A percentile compares a stretch with the other conserved stretches of the same genome.
Evolutionary conservation across 768 basidiomycete genomes (phyloP).

Genomic region (Leucocoprinus sp.): DNA sequence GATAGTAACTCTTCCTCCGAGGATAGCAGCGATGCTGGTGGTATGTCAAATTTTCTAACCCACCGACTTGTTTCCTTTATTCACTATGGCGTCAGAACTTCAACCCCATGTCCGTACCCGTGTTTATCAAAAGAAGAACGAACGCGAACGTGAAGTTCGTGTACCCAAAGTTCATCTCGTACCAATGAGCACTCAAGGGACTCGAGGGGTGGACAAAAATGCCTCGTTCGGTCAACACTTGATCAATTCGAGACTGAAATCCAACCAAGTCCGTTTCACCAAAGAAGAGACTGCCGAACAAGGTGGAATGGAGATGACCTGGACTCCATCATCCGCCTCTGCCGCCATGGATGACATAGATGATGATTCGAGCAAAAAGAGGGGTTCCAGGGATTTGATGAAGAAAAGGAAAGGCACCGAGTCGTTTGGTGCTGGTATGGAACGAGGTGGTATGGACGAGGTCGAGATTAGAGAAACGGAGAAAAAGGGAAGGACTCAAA

Average conservation of each 20-base stretch:
- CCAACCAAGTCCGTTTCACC: slow-evolving; percentile 15
- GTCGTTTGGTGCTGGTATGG: slow-evolving; percentile 82
- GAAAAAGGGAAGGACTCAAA: slow-evolving; percentile 67
- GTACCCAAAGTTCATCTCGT: slow-evolving; percentile 51
- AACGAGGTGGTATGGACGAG: slow-evolving; percentile 58
- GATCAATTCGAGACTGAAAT: slow-evolving; percentile 16
- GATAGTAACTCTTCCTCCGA: slow-evolving; percentile 19
- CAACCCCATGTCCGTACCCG: slow-evolving; percentile 42
- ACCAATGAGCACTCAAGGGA: slow-evolving; percentile 45
- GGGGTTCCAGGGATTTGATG: slow-evolving; percentile 24
- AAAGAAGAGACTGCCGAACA: slow-evolving; percentile 37
- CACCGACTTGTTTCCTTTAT: slow-evolving; percentile 26
- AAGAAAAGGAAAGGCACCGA: slow-evolving; percentile 55
- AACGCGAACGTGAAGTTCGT: slow-evolving; percentile 25
- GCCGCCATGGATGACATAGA: slow-evolving; percentile 28
- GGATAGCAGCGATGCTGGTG: slow-evolving; percentile 53
- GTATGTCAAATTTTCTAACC: slow-evolving; percentile 20
- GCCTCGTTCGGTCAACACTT: slow-evolving; percentile 71
- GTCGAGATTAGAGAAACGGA: slow-evolving; percentile 55
- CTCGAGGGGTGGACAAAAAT: slow-evolving; percentile 32
- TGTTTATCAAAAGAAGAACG: slow-evolving; percentile 41
- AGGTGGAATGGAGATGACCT: slow-evolving; percentile 81
- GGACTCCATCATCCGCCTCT: slow-evolving; percentile 58
- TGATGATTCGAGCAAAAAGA: slow-evolving; percentile 18
- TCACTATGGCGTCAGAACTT: slow-evolving; percentile 34